Conservation (phyloP, 768 basidiomycete genomes). For the Glaciozyma martinii region DNA sequence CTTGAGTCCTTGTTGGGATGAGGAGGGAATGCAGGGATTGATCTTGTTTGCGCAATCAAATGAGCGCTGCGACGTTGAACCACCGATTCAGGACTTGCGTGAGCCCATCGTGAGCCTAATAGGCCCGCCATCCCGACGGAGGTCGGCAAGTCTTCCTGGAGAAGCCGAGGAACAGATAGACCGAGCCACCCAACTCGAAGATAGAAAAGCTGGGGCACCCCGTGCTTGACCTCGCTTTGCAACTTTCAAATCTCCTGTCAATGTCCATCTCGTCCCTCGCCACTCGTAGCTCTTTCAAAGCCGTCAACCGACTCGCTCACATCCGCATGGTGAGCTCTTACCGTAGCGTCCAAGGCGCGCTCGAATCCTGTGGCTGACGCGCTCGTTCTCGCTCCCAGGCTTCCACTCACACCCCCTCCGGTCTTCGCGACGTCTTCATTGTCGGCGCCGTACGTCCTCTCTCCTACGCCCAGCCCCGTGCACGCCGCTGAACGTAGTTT, state of each 20-base stretch:
- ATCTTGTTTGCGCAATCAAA: neutral
- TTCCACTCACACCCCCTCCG: constrained; percentile 14
- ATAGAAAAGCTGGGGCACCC: too few relatives aligned
- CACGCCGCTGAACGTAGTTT: neutral
- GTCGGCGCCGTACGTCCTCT: constrained; percentile 22
- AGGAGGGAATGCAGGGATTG: neutral
- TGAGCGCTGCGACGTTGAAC: too few relatives aligned
- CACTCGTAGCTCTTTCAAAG: too few relatives aligned
- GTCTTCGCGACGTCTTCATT: constrained; percentile 28
- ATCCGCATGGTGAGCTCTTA: constrained; percentile 23
- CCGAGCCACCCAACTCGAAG: too few relatives aligned
- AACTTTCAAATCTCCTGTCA: too few relatives aligned
- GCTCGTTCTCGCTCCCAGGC: constrained; percentile 16
- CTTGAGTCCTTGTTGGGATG: neutral
- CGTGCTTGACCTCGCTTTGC: too few relatives aligned
- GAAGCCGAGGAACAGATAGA: neutral
- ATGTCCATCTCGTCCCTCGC: too few relatives aligned
- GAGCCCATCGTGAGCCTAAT: too few relatives aligned
- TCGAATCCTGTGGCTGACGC: neutral
- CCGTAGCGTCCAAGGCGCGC: neutral
- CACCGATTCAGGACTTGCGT: too few relatives aligned
- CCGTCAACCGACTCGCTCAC: constrained; percentile 15
- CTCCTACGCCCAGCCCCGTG: neutral
- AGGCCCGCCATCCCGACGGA: too few relatives aligned
- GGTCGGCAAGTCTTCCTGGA: neutral